Conservation (phyloP, 2,329 filamentous ascomycete species). For the Camillea tinctor region DNA sequence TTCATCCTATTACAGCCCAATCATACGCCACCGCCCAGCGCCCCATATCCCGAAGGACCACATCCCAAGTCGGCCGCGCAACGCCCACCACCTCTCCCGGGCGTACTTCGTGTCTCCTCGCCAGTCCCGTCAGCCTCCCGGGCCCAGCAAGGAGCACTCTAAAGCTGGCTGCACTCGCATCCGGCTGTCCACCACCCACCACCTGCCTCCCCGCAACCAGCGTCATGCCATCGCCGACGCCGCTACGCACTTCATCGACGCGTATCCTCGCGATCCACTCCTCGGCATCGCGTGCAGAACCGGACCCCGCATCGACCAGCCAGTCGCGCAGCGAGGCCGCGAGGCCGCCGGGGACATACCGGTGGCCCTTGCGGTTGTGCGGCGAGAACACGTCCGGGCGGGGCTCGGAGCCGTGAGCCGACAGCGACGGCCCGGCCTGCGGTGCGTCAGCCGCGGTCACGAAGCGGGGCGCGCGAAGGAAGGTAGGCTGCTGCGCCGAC, state of each 20-base stretch:
- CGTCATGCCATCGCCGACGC: slow-evolving; percentile 22
- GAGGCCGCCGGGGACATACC: slow-evolving; percentile 40
- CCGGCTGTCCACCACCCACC: not conserved
- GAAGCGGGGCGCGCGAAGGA: slow-evolving; percentile 40
- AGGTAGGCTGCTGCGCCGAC: slow-evolving; percentile 31
- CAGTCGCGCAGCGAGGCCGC: slow-evolving; percentile 44
- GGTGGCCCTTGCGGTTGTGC: slow-evolving; percentile 32
- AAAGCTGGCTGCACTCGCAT: not conserved
- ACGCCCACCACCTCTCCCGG: slow-evolving; percentile 32
- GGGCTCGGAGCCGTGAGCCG: slow-evolving; percentile 21
- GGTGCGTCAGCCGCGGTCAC: slow-evolving; percentile 26
- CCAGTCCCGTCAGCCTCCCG: slow-evolving; percentile 29
- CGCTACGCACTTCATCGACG: slow-evolving; percentile 23
- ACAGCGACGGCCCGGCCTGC: slow-evolving; percentile 4
- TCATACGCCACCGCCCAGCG: slow-evolving; percentile 38
- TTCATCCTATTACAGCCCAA: slow-evolving; percentile 31
- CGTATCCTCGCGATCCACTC: slow-evolving; percentile 8
- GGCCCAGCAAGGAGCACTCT: slow-evolving; percentile 29
- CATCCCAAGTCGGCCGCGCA: slow-evolving; percentile 38
- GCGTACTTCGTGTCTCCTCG: slow-evolving; percentile 24
- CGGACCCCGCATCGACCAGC: slow-evolving; percentile 38
- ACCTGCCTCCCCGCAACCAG: slow-evolving; percentile 26
- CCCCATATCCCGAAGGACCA: slow-evolving; percentile 30
- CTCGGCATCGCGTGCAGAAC: slow-evolving; percentile 8
- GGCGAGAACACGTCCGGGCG: slow-evolving; percentile 41